Evolutionary conservation across 805 yeast genomes (phyloP).

Genomic region (Candida qinlingensis): DNA sequence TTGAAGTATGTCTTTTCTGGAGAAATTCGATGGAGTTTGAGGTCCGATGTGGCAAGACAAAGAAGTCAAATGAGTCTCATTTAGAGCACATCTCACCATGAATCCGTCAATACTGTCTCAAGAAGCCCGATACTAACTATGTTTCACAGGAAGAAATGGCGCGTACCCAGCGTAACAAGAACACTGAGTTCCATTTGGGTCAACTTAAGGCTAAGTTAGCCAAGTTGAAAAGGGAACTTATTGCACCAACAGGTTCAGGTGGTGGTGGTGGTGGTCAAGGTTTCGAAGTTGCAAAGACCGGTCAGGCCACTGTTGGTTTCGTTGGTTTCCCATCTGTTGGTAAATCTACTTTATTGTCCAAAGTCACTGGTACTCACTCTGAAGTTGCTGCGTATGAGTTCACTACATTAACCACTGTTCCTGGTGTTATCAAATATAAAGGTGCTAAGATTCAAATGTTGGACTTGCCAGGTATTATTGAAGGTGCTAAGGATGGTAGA

Average conservation of each 20-base stretch:
- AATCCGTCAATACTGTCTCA: not conserved
- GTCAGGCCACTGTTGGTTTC: conserved; percentile 92
- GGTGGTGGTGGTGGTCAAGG: conserved; percentile 71
- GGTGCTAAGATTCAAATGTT: conserved; percentile 97
- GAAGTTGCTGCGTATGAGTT: conserved; percentile 94
- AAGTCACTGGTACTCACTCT: conserved; percentile 88
- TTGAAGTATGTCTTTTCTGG: conserved; percentile 2
- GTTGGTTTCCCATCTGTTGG: conserved; percentile 99
- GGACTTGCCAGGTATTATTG: conserved; percentile 96
- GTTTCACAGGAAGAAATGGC: conserved; percentile 98
- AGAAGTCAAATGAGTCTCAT: too few relatives aligned
- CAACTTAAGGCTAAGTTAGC: conserved; percentile 96
- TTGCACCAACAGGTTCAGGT: conserved; percentile 78
- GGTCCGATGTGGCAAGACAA: not conserved
- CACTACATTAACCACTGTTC: conserved; percentile 94
- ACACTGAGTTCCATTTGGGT: conserved; percentile 95
- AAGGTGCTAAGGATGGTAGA: conserved; percentile 91
- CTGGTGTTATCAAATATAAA: conserved; percentile 90
- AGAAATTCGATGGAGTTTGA: not conserved
- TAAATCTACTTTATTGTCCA: conserved; percentile 82
- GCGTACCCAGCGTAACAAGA: conserved; percentile 94
- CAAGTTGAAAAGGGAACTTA: conserved; percentile 85
- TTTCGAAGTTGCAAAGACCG: conserved; percentile 91
- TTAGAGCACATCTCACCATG: not conserved
- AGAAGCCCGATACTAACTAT: conserved; percentile 10